A percentile compares a stretch with the other conserved stretches of the same genome.
These are phyloP conservation scores for Acacia acuminata DNA, from an alignment of 306 rosid genomes.

Conservation along the genomic window DNA sequence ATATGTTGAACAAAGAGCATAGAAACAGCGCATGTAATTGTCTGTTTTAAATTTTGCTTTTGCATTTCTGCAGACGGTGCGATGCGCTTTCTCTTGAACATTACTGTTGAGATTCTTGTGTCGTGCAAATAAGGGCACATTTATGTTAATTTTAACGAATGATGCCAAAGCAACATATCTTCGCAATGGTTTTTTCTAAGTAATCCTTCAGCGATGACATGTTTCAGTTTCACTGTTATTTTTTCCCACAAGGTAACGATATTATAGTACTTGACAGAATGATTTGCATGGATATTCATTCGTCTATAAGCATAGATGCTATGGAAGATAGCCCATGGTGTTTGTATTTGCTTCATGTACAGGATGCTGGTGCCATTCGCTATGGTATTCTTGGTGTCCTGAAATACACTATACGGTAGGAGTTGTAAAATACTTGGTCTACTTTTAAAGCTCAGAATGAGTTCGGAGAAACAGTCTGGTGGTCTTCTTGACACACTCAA, in stretches of 20 bases:
- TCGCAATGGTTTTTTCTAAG: no score
- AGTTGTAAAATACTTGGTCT: slow-evolving; percentile 14
- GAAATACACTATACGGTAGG: slow-evolving; percentile 34
- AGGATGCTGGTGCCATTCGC: slow-evolving; percentile 44
- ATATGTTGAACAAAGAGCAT: slow-evolving; percentile 89
- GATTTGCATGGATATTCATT: slow-evolving; percentile 5
- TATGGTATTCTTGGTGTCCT: slow-evolving; percentile 33
- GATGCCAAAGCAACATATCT: not conserved
- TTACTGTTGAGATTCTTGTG: slow-evolving; percentile 33
- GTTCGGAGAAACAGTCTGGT: slow-evolving; percentile 53
- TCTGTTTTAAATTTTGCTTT: slow-evolving; percentile 37
- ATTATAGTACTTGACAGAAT: slow-evolving; percentile 14
- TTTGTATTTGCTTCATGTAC: slow-evolving; percentile 3
- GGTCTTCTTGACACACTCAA: slow-evolving; percentile 75
- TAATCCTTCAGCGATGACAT: no score
- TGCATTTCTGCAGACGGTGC: slow-evolving; percentile 38
- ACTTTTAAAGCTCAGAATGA: slow-evolving; percentile 42
- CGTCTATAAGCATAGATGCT: not conserved
- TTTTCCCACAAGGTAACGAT: no score
- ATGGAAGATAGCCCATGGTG: not conserved
- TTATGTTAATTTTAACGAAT: slow-evolving; percentile 31
- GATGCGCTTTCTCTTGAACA: slow-evolving; percentile 38
- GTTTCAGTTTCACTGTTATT: no score
- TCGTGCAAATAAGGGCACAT: slow-evolving; percentile 57
- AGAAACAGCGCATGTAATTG: slow-evolving; percentile 39